These are phyloP conservation scores for Scalesia atractyloides DNA, from an alignment of 129 eudicot genomes.

Conservation along the genomic window DNA sequence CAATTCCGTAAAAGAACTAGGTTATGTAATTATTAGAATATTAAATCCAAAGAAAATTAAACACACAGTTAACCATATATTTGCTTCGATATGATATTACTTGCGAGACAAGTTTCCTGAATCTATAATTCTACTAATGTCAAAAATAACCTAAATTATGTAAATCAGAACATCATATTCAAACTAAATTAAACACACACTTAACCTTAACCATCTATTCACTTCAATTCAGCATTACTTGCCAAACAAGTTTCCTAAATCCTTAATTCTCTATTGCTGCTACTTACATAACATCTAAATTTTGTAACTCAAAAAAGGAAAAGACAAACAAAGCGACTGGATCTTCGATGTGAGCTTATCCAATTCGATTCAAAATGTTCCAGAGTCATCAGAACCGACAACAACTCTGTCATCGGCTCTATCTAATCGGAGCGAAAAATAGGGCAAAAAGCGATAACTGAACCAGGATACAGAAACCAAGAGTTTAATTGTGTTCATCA, in stretches of 20 bases:
- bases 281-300: neutral
- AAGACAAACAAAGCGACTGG: slow-evolving; percentile 58
- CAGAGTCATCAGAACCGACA: slow-evolving; percentile 50
- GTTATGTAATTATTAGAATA: no score
- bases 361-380: slow-evolving; percentile 38
- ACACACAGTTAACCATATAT: no score
- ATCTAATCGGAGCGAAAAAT: slow-evolving; percentile 36
- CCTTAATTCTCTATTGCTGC: no score
- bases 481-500: no score
- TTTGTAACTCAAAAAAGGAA: neutral
- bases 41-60: no score
- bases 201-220: no score
- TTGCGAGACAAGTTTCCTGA: no score
- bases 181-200: neutral
- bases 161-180: slow-evolving; percentile 8
- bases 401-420: slow-evolving; percentile 34
- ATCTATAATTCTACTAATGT: no score
- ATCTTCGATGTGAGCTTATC: slow-evolving; percentile 70
- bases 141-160: no score
- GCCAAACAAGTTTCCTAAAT: neutral
- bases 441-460: slow-evolving; percentile 45
- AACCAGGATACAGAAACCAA: neutral
- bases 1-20: no score
- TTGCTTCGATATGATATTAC: no score
- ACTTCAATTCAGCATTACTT: neutral